Evolutionary conservation across 345 rosid genomes (phyloP).

Genomic region (Gossypium australe): DNA sequence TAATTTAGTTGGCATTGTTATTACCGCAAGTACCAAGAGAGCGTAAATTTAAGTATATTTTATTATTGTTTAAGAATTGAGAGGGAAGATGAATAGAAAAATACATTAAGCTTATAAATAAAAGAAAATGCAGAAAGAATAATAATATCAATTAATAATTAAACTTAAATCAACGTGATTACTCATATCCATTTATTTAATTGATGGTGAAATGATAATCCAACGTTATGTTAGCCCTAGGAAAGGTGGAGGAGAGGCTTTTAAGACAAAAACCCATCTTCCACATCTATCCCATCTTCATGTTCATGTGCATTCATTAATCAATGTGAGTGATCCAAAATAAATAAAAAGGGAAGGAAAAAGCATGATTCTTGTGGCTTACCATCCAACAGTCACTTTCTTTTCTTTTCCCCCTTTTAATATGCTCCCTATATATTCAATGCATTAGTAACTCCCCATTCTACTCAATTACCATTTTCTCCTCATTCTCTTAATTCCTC

Average conservation of each 20-base stretch:
- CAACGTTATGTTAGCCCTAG: not conserved
- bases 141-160: too few relatives aligned
- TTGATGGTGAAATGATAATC: too few relatives aligned
- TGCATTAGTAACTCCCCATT: conserved; percentile 11
- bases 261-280: conserved; percentile 40
- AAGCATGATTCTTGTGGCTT: conserved; percentile 56
- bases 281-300: conserved; percentile 37
- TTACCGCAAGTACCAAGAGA: fast-evolving
- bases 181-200: too few relatives aligned
- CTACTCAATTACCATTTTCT: conserved; percentile 4
- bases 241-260: conserved; percentile 11
- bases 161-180: too few relatives aligned
- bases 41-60: too few relatives aligned
- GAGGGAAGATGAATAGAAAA: too few relatives aligned
- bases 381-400: conserved; percentile 30
- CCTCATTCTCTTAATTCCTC: not conserved
- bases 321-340: conserved; percentile 27
- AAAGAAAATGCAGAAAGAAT: too few relatives aligned
- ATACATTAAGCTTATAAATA: too few relatives aligned
- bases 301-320: conserved; percentile 56
- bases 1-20: too few relatives aligned
- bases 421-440: conserved; percentile 9
- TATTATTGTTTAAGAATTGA: too few relatives aligned
- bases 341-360: conserved; percentile 33
- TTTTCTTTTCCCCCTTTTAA: not conserved